Conservation (phyloP, 139 green algal species). For the Chlorella sp. region DNA sequence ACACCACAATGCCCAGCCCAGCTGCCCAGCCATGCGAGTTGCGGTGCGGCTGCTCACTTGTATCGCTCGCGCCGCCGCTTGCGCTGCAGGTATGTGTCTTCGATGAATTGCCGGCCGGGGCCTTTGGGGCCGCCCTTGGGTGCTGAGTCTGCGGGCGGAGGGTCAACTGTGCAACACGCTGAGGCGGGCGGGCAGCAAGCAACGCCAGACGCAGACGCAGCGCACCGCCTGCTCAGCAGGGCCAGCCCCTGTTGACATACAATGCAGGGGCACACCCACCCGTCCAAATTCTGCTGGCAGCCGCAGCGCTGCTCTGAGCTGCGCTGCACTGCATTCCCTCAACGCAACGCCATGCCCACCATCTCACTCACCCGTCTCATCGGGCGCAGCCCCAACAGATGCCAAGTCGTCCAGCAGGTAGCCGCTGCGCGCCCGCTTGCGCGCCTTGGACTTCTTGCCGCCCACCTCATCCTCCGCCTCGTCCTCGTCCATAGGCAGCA, state of each 20-base stretch:
- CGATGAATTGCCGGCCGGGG: constrained; percentile 18
- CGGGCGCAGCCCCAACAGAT: neutral
- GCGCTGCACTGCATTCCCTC: too few species aligned
- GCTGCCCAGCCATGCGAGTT: neutral
- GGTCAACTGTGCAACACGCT: too few species aligned
- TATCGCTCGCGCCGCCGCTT: constrained; percentile 43
- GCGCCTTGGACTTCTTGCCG: constrained; percentile 46
- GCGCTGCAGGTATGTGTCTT: constrained; percentile 42
- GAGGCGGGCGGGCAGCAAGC: too few species aligned
- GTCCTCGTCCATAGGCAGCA: constrained; percentile 36
- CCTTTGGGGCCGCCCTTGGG: neutral
- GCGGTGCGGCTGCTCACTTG: constrained; percentile 1
- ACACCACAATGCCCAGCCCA: too few species aligned
- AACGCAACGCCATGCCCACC: too few species aligned
- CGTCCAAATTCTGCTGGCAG: too few species aligned
- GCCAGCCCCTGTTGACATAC: too few species aligned
- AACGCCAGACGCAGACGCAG: too few species aligned
- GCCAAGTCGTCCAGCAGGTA: constrained; percentile 50
- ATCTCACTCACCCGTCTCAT: constrained; percentile 18
- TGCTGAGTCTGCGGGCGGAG: constrained; percentile 14
- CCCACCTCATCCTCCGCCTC: neutral
- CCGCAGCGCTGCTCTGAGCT: too few species aligned
- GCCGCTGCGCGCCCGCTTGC: constrained; percentile 36
- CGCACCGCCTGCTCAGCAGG: too few species aligned
- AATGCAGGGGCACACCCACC: too few species aligned